These are phyloP conservation scores for Salix udensis DNA, from an alignment of 345 rosid species.

Conservation along the genomic window DNA sequence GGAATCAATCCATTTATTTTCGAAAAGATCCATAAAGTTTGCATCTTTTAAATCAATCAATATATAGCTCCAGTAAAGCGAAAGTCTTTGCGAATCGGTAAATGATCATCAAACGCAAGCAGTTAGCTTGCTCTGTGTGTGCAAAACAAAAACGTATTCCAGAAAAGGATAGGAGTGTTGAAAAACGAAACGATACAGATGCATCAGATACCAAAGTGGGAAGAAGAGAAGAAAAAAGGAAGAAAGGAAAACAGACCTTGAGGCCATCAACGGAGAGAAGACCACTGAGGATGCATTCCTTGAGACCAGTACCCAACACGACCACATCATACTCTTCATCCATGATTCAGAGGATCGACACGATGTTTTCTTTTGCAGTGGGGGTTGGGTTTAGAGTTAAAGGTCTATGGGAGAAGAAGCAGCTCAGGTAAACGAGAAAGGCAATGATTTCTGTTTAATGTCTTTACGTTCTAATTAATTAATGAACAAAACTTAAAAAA, in stretches of 20 bases:
- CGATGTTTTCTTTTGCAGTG: background rate
- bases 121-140: background rate
- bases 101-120: background rate
- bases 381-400: background rate
- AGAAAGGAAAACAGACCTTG: constrained; percentile 49
- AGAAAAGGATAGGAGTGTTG: background rate
- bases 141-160: background rate
- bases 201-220: constrained; percentile 12
- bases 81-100: background rate
- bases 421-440: too few relatives aligned
- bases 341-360: constrained; percentile 34
- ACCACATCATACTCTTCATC: constrained; percentile 92
- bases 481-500: background rate
- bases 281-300: constrained; percentile 98
- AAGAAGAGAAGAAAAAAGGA: background rate
- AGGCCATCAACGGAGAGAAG: constrained; percentile 98
- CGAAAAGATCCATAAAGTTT: background rate
- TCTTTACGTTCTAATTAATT: too few relatives aligned
- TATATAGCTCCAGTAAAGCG: background rate
- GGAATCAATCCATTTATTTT: background rate
- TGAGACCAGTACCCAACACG: constrained; percentile 96
- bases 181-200: constrained; percentile 13
- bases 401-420: background rate
- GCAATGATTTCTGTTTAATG: too few relatives aligned
- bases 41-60: background rate